These are phyloP conservation scores for Triglochin maritima DNA, from an alignment of 106 monocot genomes.

Conservation along the genomic window DNA sequence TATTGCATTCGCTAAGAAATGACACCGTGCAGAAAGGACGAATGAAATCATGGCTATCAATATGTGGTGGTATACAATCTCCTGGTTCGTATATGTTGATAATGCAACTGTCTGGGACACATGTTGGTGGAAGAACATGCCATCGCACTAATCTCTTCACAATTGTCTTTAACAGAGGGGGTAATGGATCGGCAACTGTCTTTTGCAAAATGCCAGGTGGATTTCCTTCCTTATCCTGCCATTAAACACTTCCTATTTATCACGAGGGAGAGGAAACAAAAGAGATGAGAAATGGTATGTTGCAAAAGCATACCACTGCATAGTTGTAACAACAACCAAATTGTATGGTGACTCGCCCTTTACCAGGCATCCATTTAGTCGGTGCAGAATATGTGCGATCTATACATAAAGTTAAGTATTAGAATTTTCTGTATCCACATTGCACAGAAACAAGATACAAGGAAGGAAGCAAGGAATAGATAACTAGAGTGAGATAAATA, in stretches of 20 bases:
- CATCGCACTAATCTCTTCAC: conserved; percentile 63
- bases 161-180: conserved; percentile 66
- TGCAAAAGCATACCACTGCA: background rate
- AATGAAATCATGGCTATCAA: conserved; percentile 84
- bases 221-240: conserved; percentile 76
- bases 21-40: conserved; percentile 84
- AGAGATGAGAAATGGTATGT: background rate
- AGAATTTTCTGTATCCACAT: background rate
- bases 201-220: conserved; percentile 58
- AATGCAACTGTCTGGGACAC: conserved; percentile 81
- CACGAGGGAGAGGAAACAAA: background rate
- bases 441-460: background rate
- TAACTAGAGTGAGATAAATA: no score
- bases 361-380: conserved; percentile 9
- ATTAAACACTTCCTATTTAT: conserved; percentile 4
- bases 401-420: conserved; percentile 1
- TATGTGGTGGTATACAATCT: conserved; percentile 90
- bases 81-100: conserved; percentile 83
- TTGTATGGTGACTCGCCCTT: conserved; percentile 19
- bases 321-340: conserved; percentile 29
- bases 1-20: conserved; percentile 74
- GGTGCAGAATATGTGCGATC: conserved; percentile 22
- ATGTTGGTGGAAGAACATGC: conserved; percentile 60
- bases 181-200: conserved; percentile 47
- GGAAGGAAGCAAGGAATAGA: no score